phyloP scores from a whole-genome alignment of 2,329 filamentous ascomycete species.

The Penicillium sp. region DNA sequence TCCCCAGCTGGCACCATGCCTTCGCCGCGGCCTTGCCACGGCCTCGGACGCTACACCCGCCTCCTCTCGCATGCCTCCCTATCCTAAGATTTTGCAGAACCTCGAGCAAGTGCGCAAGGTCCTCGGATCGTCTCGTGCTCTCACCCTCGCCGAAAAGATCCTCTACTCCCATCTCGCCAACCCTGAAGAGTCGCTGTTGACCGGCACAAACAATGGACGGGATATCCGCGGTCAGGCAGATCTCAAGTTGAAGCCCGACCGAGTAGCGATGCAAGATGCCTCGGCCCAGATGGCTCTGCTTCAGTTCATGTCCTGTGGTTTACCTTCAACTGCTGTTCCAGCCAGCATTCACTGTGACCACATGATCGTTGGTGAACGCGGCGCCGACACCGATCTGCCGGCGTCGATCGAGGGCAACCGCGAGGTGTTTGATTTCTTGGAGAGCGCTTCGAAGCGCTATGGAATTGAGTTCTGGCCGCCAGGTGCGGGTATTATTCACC shows the following conservation, averaged over 20 bases:
- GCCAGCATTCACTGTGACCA: slow-evolving; percentile 99
- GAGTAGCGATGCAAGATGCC: slow-evolving; percentile 98
- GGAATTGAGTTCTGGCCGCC: slow-evolving; percentile 97
- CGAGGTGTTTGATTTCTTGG: slow-evolving; percentile 96
- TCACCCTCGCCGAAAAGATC: slow-evolving; percentile 97
- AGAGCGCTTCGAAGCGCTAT: slow-evolving; percentile 88
- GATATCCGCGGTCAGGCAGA: slow-evolving; percentile 87
- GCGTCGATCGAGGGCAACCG: slow-evolving; percentile 89
- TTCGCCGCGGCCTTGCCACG: slow-evolving; percentile 45
- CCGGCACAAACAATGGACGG: slow-evolving; percentile 80
- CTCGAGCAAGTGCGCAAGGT: slow-evolving; percentile 77
- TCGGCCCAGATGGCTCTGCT: slow-evolving; percentile 97
- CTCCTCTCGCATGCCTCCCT: slow-evolving; percentile 71
- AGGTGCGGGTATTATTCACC: slow-evolving; percentile 93
- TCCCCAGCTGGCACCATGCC: slow-evolving; percentile 37
- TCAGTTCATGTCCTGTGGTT: slow-evolving; percentile 97
- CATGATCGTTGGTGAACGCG: slow-evolving; percentile 94
- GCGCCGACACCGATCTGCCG: slow-evolving; percentile 82
- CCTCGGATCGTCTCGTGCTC: slow-evolving; percentile 64
- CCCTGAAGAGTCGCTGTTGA: slow-evolving; percentile 83
- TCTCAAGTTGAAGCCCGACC: slow-evolving; percentile 94
- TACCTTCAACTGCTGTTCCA: slow-evolving; percentile 87
- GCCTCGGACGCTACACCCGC: slow-evolving; percentile 27
- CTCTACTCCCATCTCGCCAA: slow-evolving; percentile 94
- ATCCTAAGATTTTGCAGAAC: slow-evolving; percentile 78